These are phyloP conservation scores for Penicillium lagena DNA, from an alignment of 495 filamentous ascomycete genomes.

Conservation along the genomic window DNA sequence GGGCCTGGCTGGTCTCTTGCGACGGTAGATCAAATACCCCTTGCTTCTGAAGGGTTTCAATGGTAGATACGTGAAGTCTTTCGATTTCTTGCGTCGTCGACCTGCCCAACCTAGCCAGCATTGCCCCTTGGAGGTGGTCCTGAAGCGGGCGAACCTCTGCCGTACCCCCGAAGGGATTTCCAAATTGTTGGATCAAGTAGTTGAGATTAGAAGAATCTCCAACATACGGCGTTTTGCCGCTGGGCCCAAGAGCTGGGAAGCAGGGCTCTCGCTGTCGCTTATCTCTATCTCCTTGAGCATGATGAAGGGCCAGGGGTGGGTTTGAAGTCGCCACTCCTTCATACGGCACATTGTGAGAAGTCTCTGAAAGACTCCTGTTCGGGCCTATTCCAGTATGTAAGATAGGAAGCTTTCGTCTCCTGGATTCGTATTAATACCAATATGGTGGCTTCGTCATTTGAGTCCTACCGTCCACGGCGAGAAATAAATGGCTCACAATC, in stretches of 20 bases:
- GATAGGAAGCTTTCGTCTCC: slow-evolving; percentile 1
- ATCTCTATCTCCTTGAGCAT: neutral
- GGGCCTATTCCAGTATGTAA: neutral
- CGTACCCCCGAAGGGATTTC: slow-evolving; percentile 6
- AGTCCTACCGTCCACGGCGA: slow-evolving; percentile 12
- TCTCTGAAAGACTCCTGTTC: neutral
- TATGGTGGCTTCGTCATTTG: neutral
- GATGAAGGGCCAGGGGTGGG: neutral
- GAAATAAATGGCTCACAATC: slow-evolving; percentile 8
- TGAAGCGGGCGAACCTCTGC: slow-evolving; percentile 4
- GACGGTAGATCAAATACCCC: slow-evolving; percentile 7
- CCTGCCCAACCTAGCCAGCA: slow-evolving; percentile 1
- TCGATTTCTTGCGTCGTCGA: slow-evolving; percentile 3
- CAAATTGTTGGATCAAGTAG: slow-evolving; percentile 12
- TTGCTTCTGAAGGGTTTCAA: neutral
- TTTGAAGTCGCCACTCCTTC: neutral
- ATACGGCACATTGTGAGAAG: neutral
- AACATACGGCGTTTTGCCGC: slow-evolving; percentile 8
- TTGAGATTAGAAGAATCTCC: slow-evolving; percentile 11
- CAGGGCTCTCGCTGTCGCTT: neutral
- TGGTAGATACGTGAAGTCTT: neutral
- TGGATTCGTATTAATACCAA: neutral
- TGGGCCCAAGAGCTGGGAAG: slow-evolving; percentile 3
- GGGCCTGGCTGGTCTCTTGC: slow-evolving; percentile 2
- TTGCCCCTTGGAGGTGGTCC: slow-evolving; percentile 9